Percentiles rank a stretch among this genome's conserved stretches.
These are phyloP conservation scores for Meripilus lineatus DNA, from an alignment of 1,284 basidiomycete genomes.

Conservation along the genomic window DNA sequence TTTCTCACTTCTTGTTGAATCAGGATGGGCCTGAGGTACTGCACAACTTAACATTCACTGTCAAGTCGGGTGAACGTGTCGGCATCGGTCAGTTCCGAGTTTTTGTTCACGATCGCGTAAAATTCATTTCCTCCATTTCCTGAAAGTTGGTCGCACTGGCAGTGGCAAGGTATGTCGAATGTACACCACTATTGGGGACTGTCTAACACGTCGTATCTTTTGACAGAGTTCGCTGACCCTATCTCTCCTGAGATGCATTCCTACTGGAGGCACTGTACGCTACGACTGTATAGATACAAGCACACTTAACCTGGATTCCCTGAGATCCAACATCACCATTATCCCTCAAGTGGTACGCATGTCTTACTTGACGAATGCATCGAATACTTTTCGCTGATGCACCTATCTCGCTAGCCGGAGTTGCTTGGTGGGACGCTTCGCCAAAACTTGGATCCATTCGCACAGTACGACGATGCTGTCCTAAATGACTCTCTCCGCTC, in stretches of 20 bases:
- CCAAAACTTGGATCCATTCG: conserved; percentile 68
- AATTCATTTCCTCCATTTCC: not conserved
- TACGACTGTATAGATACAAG: conserved; percentile 30
- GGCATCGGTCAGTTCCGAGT: conserved; percentile 35
- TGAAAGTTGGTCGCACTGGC: conserved; percentile 5
- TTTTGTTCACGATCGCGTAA: not conserved
- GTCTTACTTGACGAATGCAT: not conserved
- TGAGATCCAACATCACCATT: conserved; percentile 43
- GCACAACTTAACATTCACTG: conserved; percentile 40
- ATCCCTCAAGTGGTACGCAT: conserved; percentile 34
- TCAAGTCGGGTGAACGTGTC: conserved; percentile 46
- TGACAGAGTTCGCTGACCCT: conserved; percentile 38
- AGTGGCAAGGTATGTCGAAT: conserved; percentile 6
- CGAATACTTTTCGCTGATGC: not conserved
- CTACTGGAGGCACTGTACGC: conserved; percentile 39
- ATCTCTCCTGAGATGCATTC: conserved; percentile 40
- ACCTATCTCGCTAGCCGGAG: conserved; percentile 47
- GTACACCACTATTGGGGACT: not conserved
- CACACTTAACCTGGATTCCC: conserved; percentile 56
- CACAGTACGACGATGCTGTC: conserved; percentile 62
- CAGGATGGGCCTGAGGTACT: conserved; percentile 39
- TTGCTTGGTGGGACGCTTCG: conserved; percentile 54
- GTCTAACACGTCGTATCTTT: not conserved
- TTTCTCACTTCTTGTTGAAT: no score
- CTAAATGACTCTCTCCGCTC: conserved; percentile 39